phyloP scores from a whole-genome alignment of 768 basidiomycete species.

The Amanita molliuscula region DNA sequence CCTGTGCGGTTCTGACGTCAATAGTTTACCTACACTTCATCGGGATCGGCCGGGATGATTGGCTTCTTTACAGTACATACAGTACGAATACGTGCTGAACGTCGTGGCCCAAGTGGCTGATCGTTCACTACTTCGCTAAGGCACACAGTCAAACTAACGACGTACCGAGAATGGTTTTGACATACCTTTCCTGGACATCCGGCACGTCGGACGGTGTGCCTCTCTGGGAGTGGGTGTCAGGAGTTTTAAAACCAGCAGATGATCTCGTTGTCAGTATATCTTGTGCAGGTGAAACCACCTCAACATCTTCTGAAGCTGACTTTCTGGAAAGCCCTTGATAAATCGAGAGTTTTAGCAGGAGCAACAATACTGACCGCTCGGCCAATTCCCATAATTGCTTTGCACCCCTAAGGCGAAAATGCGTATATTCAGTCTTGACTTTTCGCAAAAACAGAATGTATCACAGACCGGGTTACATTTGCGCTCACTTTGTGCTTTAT shows the following conservation, averaged over 20 bases:
- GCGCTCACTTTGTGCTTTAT: not conserved
- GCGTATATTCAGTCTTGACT: not conserved
- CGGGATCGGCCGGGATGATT: slow-evolving; percentile 30
- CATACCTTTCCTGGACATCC: not conserved
- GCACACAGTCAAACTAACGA: not conserved
- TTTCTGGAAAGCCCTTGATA: not conserved
- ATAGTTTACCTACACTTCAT: slow-evolving; percentile 48
- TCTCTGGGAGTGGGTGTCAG: not conserved
- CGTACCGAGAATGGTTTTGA: not conserved
- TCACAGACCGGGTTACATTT: not conserved
- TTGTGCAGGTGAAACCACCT: not conserved
- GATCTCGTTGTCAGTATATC: not conserved
- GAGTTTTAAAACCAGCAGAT: not conserved
- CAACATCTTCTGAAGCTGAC: not conserved
- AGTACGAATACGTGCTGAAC: slow-evolving; percentile 24
- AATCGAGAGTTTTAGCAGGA: not conserved
- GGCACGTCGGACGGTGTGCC: not conserved
- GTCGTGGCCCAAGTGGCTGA: slow-evolving; percentile 13
- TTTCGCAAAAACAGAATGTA: not conserved
- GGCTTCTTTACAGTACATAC: slow-evolving; percentile 11
- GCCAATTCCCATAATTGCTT: slow-evolving; percentile 4
- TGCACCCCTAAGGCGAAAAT: not conserved
- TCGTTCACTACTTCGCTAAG: not conserved
- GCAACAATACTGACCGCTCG: not conserved
- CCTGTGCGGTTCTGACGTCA: not conserved